Evolutionary conservation across 352 stramenopile genomes (phyloP).

Genomic region (Phytopythium oedochilum): DNA sequence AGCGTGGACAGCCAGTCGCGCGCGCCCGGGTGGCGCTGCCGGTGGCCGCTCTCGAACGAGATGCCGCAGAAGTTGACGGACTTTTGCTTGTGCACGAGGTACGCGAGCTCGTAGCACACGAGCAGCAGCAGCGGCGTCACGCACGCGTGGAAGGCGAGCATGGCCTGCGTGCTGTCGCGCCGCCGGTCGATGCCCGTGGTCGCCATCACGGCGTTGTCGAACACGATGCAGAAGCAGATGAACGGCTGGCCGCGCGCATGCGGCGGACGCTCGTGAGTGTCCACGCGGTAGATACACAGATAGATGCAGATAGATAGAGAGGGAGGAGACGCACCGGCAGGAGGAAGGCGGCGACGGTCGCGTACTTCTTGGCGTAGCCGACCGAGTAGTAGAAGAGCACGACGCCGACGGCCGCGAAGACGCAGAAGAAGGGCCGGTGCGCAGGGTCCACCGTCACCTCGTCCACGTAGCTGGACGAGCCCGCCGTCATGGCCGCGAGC

Average conservation of each 20-base stretch:
- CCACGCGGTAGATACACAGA: too few species aligned
- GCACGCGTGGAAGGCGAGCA: slow-evolving; percentile 80
- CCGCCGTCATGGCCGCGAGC: slow-evolving; percentile 10
- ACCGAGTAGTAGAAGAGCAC: slow-evolving; percentile 75
- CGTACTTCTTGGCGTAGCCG: slow-evolving; percentile 74
- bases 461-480: slow-evolving; percentile 10
- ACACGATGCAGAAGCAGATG: slow-evolving; percentile 72
- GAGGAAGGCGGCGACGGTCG: slow-evolving; percentile 65
- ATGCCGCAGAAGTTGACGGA: slow-evolving; percentile 90
- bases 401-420: slow-evolving; percentile 48
- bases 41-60: slow-evolving; percentile 74
- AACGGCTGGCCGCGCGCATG: slow-evolving; percentile 43
- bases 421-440: slow-evolving; percentile 66
- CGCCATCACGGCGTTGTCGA: slow-evolving; percentile 80
- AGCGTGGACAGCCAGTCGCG: slow-evolving; percentile 44
- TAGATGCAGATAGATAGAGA: slow-evolving; percentile 1
- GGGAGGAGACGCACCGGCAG: slow-evolving; percentile 45
- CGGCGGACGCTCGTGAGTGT: background rate
- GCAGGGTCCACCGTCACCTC: slow-evolving; percentile 42
- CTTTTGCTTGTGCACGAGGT: slow-evolving; percentile 89
- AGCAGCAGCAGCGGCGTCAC: slow-evolving; percentile 83
- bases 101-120: slow-evolving; percentile 87
- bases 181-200: slow-evolving; percentile 65
- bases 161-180: slow-evolving; percentile 47
- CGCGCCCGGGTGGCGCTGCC: slow-evolving; percentile 23